These are phyloP conservation scores for Aureobasidium sp. DNA, from an alignment of 2,329 filamentous ascomycete genomes.

Conservation along the genomic window DNA sequence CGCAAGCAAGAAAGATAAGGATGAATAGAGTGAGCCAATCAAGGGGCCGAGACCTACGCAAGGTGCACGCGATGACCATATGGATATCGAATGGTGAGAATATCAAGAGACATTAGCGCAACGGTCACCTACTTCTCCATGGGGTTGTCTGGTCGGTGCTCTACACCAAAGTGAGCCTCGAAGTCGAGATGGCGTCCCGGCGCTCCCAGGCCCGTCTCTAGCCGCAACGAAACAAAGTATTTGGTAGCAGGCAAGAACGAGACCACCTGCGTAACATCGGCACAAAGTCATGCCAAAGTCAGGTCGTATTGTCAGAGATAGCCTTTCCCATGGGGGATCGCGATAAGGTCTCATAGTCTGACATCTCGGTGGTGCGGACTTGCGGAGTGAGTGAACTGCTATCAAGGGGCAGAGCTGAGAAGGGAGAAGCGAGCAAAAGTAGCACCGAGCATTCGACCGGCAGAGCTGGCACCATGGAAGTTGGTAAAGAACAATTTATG, in stretches of 20 bases:
- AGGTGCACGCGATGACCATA: slow-evolving; percentile 5
- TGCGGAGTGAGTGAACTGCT: neutral
- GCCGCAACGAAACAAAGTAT: neutral
- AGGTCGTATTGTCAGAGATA: neutral
- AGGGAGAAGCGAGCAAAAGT: neutral
- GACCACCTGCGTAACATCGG: neutral
- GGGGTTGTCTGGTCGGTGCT: neutral
- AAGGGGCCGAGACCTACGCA: neutral
- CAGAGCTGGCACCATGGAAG: neutral
- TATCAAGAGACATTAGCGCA: neutral
- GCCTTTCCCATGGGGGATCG: slow-evolving; percentile 7
- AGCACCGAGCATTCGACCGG: neutral
- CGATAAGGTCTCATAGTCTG: slow-evolving; percentile 4
- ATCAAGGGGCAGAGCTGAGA: neutral
- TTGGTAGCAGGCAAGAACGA: neutral
- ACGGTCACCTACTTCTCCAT: slow-evolving; percentile 5
- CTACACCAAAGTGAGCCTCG: neutral
- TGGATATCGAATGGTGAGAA: neutral
- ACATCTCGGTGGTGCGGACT: neutral
- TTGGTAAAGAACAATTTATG: neutral
- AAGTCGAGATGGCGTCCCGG: slow-evolving; percentile 5
- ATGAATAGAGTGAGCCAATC: neutral
- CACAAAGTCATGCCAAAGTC: neutral
- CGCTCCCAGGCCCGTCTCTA: slow-evolving; percentile 1
- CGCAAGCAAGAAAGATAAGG: neutral